A percentile compares a stretch with the other conserved stretches of the same genome.
Conservation (phyloP, 441 rosid genomes). For the Daphne laureola region DNA sequence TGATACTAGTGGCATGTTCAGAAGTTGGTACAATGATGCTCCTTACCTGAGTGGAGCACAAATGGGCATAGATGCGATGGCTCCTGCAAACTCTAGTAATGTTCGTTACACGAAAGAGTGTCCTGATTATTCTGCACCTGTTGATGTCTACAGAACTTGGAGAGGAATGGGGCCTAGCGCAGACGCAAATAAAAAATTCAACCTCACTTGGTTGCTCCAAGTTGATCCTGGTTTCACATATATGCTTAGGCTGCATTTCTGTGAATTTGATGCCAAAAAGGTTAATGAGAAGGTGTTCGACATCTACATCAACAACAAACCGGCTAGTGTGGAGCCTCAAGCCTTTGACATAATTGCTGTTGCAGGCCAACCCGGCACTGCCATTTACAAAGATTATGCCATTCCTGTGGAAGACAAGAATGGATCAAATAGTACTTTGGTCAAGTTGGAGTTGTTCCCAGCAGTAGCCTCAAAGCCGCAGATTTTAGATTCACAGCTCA, state of each 20-base stretch:
- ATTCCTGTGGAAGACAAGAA: slow-evolving; percentile 21
- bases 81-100: slow-evolving; percentile 3
- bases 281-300: slow-evolving; percentile 47
- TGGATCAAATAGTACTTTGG: slow-evolving; percentile 18
- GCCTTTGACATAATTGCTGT: slow-evolving; percentile 34
- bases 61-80: slow-evolving; percentile 24
- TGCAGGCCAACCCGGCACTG: slow-evolving; percentile 29
- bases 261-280: slow-evolving; percentile 30
- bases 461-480: slow-evolving; percentile 27
- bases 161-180: slow-evolving; percentile 27
- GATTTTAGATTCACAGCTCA: slow-evolving; percentile 34
- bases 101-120: slow-evolving; percentile 21
- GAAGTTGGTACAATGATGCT: slow-evolving; percentile 47
- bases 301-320: slow-evolving; percentile 37
- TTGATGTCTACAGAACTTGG: slow-evolving; percentile 37
- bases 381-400: slow-evolving; percentile 44
- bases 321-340: slow-evolving; percentile 15
- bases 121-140: slow-evolving; percentile 38
- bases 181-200: slow-evolving; percentile 26
- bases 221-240: slow-evolving; percentile 50
- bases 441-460: slow-evolving; percentile 35
- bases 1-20: slow-evolving; percentile 31
- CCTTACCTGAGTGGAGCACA: slow-evolving; percentile 36
- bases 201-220: slow-evolving; percentile 51
- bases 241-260: slow-evolving; percentile 55